phyloP scores from a whole-genome alignment of 2,329 filamentous ascomycete genomes.

The Alternaria gaisen region DNA sequence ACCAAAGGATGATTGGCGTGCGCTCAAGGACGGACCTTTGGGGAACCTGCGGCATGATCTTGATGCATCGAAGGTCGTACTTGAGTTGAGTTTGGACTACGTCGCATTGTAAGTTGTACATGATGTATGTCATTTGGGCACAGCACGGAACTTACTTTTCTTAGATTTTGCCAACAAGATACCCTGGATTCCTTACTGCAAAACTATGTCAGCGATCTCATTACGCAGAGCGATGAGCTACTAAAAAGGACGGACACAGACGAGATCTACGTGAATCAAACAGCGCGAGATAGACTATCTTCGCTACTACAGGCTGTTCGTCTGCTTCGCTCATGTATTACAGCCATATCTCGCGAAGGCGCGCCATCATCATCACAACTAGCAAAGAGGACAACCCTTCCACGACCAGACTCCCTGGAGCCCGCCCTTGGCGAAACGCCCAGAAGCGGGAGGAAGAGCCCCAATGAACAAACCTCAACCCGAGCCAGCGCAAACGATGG shows the following conservation, averaged over 20 bases:
- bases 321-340: conserved; percentile 36
- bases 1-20: conserved; percentile 35
- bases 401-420: conserved; percentile 36
- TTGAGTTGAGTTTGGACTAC: conserved; percentile 44
- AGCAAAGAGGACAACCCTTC: conserved; percentile 27
- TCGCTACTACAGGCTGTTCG: conserved; percentile 35
- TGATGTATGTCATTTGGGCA: conserved; percentile 5
- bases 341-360: conserved; percentile 26
- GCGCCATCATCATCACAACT: conserved; percentile 14
- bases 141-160: neutral
- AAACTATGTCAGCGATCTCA: conserved; percentile 25
- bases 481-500: conserved; percentile 24
- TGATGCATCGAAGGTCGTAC: conserved; percentile 35
- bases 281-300: conserved; percentile 34
- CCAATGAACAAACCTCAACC: conserved; percentile 19
- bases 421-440: conserved; percentile 31
- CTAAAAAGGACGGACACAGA: conserved; percentile 37
- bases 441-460: conserved; percentile 29
- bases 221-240: conserved; percentile 31
- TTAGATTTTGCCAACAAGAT: conserved; percentile 32
- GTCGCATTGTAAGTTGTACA: conserved; percentile 36
- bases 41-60: conserved; percentile 34
- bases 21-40: conserved; percentile 27
- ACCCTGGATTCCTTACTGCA: conserved; percentile 31
- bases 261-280: conserved; percentile 36